Base-by-base conservation (phyloP, 495 filamentous ascomycete genomes). In the Aspergillus cavernicola region DNA sequence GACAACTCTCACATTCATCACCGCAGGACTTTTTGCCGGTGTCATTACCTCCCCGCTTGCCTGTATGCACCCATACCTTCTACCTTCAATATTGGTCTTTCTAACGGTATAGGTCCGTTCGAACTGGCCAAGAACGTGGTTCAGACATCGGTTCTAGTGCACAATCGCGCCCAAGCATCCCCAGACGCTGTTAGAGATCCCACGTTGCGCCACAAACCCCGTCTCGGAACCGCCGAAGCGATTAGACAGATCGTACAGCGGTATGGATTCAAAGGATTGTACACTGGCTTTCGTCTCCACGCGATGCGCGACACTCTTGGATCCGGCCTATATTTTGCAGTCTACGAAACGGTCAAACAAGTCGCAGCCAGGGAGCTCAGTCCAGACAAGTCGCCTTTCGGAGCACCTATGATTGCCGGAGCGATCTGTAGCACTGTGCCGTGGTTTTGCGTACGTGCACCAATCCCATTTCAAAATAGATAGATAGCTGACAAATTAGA, bases 71-170 rank as follows among this genome's bases (percentile, higher is more conserved):
- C n/a, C n/a, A 2, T 8, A 13, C 23, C 26, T 15, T 7, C 6
- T 13, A 11, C 13, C 18, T 12, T 46, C 6, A 6, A 13, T 31
- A 24, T 15, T 7, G 10, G 11, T 4, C 9, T 18, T 35, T 6
- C 33, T 56, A 33, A 57, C 26, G 2, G 10, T 22, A 18, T 56
- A 95, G 89, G 89, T 64, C 92, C 92, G 22, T 96, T 97, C 65
- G 92, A 97, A 70, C 76, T 97, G 56, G 93, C 92, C 23, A 97
- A 97, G 71, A 79, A 96, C 46, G 92, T 88, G 50, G 89, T 91
- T 12, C 92, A 97, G 66, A 77, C 93, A 10, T 92, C 91, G 0
- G 85, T 93, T n/a, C 70, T 96, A 54, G 84, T 95, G 75, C 86
- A 80, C 4, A 78, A 83, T 28, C 74, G 82, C 33, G 83, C 85